Evolutionary conservation across 1,139 yeast species (phyloP), one percentile per base, ranked within the genome.

Genomic region (Suhomyces atakaporum): DNA sequence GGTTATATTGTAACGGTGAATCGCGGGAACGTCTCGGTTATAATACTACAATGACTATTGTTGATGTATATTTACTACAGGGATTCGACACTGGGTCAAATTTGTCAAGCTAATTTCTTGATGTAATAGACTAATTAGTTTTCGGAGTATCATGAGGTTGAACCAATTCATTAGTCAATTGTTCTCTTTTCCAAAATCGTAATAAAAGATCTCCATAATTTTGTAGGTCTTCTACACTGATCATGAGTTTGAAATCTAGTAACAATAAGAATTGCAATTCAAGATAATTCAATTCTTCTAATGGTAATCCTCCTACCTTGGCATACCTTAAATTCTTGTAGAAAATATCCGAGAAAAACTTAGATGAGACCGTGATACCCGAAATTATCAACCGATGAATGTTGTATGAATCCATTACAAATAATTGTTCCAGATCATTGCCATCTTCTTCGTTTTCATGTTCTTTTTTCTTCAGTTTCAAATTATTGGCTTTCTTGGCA

Each of bases 281-380:
- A 47, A 92, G 70, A 62, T 88, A 92, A 57, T 94, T 92, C 54
- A 92, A 73, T 57, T 92, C 99, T 41, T 89, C 96, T 39, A 90
- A 74, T 7, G 97, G 96, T 39, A 92, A 73, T 2, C 99, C 99
- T 7, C 99, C 98, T 27, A 92, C 97, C 61, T 92, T 88, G 16
- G 98, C 97, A 59, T 94, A 92, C 46, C 99, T 77, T 37, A 95
- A 82, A 62, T 94, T 92, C 56, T 94, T 92, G 72, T 94, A 92
- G 58, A 92, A 94, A 35, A 92, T 89, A 63, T 92, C 99, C 50
- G 95, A 84, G 60, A 90, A 90, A 61, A 92, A 94, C 65, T 92
- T 92, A 28, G 96, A 85, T 16, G 96, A 88, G 15, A 92, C 97
- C 0, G 98, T 92, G 38, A 94, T 85, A 7, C 97, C 98, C n/a